These are phyloP conservation scores for Colletotrichum higginsianum DNA, from an alignment of 2,329 filamentous ascomycete genomes.

Conservation along the genomic window DNA sequence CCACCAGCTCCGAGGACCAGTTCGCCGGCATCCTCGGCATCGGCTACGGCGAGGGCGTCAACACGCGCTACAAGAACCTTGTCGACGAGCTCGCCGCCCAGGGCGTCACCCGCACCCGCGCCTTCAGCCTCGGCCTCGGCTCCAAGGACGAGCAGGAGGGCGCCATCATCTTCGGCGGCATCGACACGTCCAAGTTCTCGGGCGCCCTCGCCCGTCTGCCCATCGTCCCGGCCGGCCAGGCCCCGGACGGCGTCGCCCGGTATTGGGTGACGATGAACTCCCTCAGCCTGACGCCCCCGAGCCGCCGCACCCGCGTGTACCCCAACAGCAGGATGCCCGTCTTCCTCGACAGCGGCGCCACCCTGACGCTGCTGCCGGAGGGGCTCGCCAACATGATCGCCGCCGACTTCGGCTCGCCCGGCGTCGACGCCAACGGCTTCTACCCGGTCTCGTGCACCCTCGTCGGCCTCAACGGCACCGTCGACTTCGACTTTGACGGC, in stretches of 20 bases:
- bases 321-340: constrained; percentile 63
- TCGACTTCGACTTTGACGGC: constrained; percentile 66
- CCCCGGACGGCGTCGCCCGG: constrained; percentile 67
- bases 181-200: constrained; percentile 75
- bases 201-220: constrained; percentile 73
- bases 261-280: constrained; percentile 68
- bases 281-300: constrained; percentile 59
- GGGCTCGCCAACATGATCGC: constrained; percentile 66
- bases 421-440: constrained; percentile 58
- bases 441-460: constrained; percentile 63
- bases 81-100: constrained; percentile 65
- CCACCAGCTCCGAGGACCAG: constrained; percentile 63
- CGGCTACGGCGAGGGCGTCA: constrained; percentile 72
- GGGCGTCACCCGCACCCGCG: constrained; percentile 71
- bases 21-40: constrained; percentile 80
- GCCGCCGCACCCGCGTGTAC: constrained; percentile 48
- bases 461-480: constrained; percentile 55
- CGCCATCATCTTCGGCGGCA: constrained; percentile 77
- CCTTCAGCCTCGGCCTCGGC: constrained; percentile 77
- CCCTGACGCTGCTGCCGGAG: constrained; percentile 76
- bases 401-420: constrained; percentile 61
- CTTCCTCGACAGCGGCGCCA: constrained; percentile 80
- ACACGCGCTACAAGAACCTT: constrained; percentile 65
- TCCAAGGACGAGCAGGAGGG: constrained; percentile 72
- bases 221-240: constrained; percentile 68